Evolutionary conservation across 306 rosid genomes (phyloP), one percentile per base, ranked within the genome.

Genomic region (Begonia masoniana): DNA sequence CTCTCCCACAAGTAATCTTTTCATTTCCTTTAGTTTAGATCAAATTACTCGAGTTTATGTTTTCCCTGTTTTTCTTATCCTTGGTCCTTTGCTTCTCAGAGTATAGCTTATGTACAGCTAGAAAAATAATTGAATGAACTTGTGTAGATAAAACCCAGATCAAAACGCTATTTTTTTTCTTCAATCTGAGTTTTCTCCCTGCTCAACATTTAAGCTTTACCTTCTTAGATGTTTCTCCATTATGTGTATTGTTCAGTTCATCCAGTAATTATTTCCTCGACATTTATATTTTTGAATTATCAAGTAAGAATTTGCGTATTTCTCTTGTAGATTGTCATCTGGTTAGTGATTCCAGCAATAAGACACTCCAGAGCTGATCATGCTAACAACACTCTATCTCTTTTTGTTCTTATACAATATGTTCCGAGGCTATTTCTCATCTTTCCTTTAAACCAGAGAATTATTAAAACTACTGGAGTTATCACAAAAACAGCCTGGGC

Each of bases 401-500:
- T 91, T 24, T 71, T 85, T 45, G 83, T 89, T 60, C 85, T 89
- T 4, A 64, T 83, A 46, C 95, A 85, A 57, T 89, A 89, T 13
- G 56, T 89, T 49, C 97, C 95, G 16, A 65, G 97, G 52, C 50
- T 85, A 41, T 89, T 85, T 69, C 94, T 85, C 45, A 85, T 91
- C 68, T 82, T 78, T 68, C 97, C 87, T 19, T 65, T 91, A 65
- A 85, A 82, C 64, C 78, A 62, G 47, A 82, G 87, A 6, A 82
- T 91, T 52, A 71, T 80, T 14, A 85, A 82, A 73, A 78, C 85
- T 15, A 81, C 85, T 0, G 94, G 94, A 3, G 94, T 85, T 26
- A 70, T 89, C 1, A 84, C 85, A 21, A 85, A 75, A 67, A 89
- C 97, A 54, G 83, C 95, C 0, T 89, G 97, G 97, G 85, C 87